Evolutionary conservation across 179 eudicot genomes (phyloP).

Genomic region (Amaranthus tricolor): DNA sequence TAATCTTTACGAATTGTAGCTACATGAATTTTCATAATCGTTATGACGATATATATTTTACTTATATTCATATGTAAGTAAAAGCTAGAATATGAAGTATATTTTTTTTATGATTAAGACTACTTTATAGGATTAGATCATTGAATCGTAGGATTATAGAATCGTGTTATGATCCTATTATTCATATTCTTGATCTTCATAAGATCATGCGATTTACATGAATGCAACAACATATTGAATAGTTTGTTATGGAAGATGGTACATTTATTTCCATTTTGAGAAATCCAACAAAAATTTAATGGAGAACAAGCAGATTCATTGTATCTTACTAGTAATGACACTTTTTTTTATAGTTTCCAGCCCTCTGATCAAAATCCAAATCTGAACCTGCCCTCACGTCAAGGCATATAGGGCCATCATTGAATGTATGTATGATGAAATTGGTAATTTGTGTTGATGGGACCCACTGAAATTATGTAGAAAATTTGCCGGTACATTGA

Average conservation of each 20-base stretch:
- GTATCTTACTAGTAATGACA: neutral
- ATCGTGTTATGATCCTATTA: too few species aligned
- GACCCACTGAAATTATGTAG: conserved; percentile 18
- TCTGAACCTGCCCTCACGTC: neutral
- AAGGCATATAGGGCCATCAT: conserved; percentile 1
- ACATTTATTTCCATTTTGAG: neutral
- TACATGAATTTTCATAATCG: too few species aligned
- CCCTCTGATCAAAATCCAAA: neutral
- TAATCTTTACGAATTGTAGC: too few species aligned
- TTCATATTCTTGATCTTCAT: too few species aligned
- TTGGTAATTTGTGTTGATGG: conserved; percentile 6
- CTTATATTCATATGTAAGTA: too few species aligned
- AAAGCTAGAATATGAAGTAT: too few species aligned
- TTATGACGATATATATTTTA: too few species aligned
- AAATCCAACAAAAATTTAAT: too few species aligned
- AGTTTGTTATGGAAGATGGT: neutral
- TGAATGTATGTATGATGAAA: neutral
- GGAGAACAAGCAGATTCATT: neutral
- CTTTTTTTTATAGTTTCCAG: neutral
- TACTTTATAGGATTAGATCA: too few species aligned
- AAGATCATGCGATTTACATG: neutral
- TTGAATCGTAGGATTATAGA: too few species aligned
- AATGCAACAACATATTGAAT: neutral
- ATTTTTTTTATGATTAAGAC: too few species aligned
- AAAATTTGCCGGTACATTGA: neutral